phyloP scores from a whole-genome alignment of 1,139 yeast species.

The Lodderomyces orthopsilosis region DNA sequence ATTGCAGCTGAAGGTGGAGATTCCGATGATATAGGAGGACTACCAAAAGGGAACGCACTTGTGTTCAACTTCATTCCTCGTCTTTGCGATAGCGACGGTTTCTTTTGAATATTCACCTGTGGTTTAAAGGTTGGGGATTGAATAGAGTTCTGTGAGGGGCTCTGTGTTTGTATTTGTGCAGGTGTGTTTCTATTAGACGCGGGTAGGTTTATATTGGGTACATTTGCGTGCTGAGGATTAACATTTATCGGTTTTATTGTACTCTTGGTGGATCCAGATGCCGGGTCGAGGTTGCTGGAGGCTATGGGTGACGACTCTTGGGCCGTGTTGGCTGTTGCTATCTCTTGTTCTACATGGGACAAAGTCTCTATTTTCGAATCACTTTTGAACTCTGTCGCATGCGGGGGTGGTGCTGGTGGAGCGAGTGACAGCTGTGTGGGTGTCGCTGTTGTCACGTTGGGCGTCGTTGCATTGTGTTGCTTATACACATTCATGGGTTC shows the following conservation, averaged over 20 bases:
- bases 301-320: neutral
- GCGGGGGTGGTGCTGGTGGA: slow-evolving; percentile 4
- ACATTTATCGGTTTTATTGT: neutral
- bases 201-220: neutral
- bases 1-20: slow-evolving; percentile 3
- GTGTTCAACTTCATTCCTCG: slow-evolving; percentile 54
- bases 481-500: slow-evolving; percentile 10
- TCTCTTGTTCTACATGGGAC: slow-evolving; percentile 18
- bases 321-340: slow-evolving; percentile 21
- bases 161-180: neutral
- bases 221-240: neutral
- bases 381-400: slow-evolving; percentile 4
- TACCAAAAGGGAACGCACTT: slow-evolving; percentile 22
- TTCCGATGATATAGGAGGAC: slow-evolving; percentile 4
- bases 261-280: neutral
- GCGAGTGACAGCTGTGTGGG: slow-evolving; percentile 3
- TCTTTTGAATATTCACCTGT: slow-evolving; percentile 19
- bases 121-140: slow-evolving; percentile 16
- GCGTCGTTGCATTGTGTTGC: slow-evolving; percentile 9
- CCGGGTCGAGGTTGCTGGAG: neutral
- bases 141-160: neutral
- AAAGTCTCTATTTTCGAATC: slow-evolving; percentile 6
- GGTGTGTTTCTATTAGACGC: neutral
- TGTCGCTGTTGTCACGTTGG: neutral
- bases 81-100: slow-evolving; percentile 57